Evolutionary conservation across 2,329 filamentous ascomycete genomes (phyloP).

Genomic region (Chrysoporthe austroafricana): DNA sequence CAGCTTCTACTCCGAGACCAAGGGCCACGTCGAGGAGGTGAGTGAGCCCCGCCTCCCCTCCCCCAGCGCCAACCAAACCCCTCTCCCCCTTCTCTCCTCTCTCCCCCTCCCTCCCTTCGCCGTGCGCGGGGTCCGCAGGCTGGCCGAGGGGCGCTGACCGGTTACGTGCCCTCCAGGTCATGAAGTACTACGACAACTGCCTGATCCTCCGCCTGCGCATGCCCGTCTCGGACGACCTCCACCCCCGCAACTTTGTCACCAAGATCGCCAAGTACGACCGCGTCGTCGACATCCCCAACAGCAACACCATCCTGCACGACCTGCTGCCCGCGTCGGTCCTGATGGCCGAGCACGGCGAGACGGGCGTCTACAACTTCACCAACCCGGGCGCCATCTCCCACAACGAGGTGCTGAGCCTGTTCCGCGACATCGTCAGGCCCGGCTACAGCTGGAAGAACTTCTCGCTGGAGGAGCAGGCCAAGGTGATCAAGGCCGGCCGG

Average conservation of each 20-base stretch:
- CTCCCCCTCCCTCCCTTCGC: no score
- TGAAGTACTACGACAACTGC: conserved; percentile 64
- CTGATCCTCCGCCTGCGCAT: conserved; percentile 70
- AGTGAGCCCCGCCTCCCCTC: conserved; percentile 32
- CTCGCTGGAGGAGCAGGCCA: conserved; percentile 65
- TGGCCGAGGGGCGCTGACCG: no score
- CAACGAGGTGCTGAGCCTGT: conserved; percentile 67
- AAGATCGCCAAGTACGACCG: conserved; percentile 68
- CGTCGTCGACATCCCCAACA: conserved; percentile 71
- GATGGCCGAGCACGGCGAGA: conserved; percentile 63
- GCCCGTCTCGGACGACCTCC: conserved; percentile 70
- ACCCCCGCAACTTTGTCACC: conserved; percentile 69
- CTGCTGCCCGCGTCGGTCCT: conserved; percentile 65
- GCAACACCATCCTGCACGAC: conserved; percentile 68
- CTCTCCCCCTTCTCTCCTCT: no score
- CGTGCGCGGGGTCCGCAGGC: no score
- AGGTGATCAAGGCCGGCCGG: conserved; percentile 68
- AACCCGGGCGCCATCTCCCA: conserved; percentile 74
- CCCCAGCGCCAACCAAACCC: neutral
- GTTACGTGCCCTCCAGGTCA: conserved; percentile 46
- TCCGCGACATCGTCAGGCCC: conserved; percentile 66
- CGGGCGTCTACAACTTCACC: conserved; percentile 71
- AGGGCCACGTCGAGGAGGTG: conserved; percentile 67
- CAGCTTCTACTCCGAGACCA: conserved; percentile 71
- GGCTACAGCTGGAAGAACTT: conserved; percentile 68